Evolutionary conservation across 768 basidiomycete species (phyloP).

Genomic region (Heimioporus sp.): DNA sequence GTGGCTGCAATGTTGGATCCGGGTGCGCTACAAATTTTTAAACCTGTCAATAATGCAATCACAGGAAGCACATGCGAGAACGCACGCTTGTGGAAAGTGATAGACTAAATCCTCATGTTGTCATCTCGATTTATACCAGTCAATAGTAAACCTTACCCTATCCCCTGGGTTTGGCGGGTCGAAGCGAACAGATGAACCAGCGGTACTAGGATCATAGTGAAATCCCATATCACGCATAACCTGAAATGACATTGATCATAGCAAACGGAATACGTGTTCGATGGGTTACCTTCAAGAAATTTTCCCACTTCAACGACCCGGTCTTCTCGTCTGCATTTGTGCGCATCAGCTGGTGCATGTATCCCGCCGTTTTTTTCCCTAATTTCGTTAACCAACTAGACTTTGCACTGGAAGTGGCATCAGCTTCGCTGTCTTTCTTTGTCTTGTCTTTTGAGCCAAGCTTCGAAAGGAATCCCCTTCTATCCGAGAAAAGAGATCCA

Average conservation of each 20-base stretch:
- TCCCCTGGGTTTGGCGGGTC: slow-evolving; percentile 62
- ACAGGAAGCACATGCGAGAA: slow-evolving; percentile 2
- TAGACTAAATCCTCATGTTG: slow-evolving; percentile 42
- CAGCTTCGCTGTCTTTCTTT: slow-evolving; percentile 32
- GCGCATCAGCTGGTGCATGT: slow-evolving; percentile 65
- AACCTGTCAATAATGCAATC: neutral
- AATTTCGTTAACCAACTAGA: slow-evolving; percentile 56
- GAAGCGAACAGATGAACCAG: slow-evolving; percentile 81
- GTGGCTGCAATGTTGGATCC: slow-evolving; percentile 57
- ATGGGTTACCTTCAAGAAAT: slow-evolving; percentile 61
- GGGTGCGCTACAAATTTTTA: slow-evolving; percentile 57
- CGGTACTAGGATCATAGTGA: slow-evolving; percentile 66
- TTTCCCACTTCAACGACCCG: slow-evolving; percentile 76
- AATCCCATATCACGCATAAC: slow-evolving; percentile 82
- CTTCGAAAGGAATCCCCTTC: slow-evolving; percentile 49
- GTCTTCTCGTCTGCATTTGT: slow-evolving; percentile 54
- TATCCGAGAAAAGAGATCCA: slow-evolving; percentile 47
- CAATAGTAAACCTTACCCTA: slow-evolving; percentile 32
- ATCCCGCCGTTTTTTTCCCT: slow-evolving; percentile 53
- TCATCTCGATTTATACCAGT: neutral
- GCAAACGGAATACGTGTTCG: neutral
- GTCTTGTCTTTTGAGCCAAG: slow-evolving; percentile 35
- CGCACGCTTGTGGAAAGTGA: slow-evolving; percentile 75
- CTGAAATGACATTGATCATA: slow-evolving; percentile 33
- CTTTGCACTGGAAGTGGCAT: slow-evolving; percentile 33